Conservation (phyloP, 352 stramenopile genomes). For the Phytophthora pluvialis region DNA sequence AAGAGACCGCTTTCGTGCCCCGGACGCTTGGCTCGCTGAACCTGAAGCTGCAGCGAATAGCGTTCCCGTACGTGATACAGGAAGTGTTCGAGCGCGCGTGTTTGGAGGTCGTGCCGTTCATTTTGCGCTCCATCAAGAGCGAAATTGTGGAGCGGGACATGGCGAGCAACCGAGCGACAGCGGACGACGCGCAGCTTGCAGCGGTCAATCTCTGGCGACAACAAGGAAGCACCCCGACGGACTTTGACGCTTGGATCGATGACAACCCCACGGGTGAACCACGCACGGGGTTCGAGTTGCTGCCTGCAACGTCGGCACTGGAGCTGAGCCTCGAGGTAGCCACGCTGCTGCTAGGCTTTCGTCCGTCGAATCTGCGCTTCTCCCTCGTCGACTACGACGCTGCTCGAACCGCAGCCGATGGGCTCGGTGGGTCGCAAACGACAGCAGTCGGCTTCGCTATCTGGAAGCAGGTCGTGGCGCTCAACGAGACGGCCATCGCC, state of each 20-base stretch:
- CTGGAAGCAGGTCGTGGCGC: conserved; percentile 77
- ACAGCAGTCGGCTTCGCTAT: conserved; percentile 70
- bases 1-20: conserved; percentile 54
- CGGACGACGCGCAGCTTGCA: conserved; percentile 50
- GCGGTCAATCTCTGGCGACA: conserved; percentile 62
- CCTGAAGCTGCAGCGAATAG: conserved; percentile 50
- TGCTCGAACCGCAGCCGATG: conserved; percentile 24
- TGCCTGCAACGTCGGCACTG: conserved; percentile 39
- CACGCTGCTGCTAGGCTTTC: conserved; percentile 54
- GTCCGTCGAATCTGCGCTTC: conserved; percentile 65
- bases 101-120: conserved; percentile 63
- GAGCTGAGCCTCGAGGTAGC: conserved; percentile 68
- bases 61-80: conserved; percentile 67
- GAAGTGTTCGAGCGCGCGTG: conserved; percentile 68
- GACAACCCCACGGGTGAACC: conserved; percentile 49
- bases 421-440: conserved; percentile 9
- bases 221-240: conserved; percentile 36
- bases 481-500: conserved; percentile 63
- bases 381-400: conserved; percentile 74
- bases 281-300: conserved; percentile 70
- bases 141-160: conserved; percentile 64
- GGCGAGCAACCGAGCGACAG: conserved; percentile 39
- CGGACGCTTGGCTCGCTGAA: conserved; percentile 53
- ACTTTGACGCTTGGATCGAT: conserved; percentile 77
- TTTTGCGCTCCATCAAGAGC: conserved; percentile 67